Percentiles rank a stretch among this genome's conserved stretches.
phyloP scores from a whole-genome alignment of 2,329 filamentous ascomycete species.

The Xylaria sp. region DNA sequence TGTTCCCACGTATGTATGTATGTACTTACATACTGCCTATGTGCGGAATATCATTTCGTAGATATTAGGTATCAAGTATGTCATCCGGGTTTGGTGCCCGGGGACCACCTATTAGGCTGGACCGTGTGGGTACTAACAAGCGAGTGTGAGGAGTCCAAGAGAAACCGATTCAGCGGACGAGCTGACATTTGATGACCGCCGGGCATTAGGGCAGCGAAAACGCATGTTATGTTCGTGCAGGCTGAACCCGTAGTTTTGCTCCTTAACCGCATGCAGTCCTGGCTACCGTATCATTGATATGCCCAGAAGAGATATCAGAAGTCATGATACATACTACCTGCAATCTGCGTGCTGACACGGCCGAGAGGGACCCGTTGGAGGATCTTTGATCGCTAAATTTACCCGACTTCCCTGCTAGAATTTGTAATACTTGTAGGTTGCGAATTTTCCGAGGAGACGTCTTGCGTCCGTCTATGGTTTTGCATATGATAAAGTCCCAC shows the following conservation, averaged over 20 bases:
- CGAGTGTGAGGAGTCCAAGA: slow-evolving; percentile 14
- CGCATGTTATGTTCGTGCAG: neutral
- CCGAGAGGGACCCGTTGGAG: neutral
- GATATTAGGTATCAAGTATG: neutral
- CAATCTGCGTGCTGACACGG: neutral
- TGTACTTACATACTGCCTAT: neutral
- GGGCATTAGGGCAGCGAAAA: no score
- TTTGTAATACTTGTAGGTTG: no score
- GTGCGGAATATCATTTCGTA: neutral
- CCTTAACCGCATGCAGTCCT: neutral
- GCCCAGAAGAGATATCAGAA: no score
- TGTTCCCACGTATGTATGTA: neutral
- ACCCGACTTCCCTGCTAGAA: no score
- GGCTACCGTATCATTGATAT: no score
- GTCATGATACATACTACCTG: no score
- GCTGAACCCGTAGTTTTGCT: neutral
- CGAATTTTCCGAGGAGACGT: neutral
- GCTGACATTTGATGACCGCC: neutral
- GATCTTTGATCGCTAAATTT: no score
- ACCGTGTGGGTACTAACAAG: slow-evolving; percentile 5
- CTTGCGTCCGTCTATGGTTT: neutral
- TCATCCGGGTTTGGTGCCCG: neutral
- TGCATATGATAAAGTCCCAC: neutral
- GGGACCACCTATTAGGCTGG: slow-evolving; percentile 1
- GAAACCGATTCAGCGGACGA: neutral